phyloP scores from a whole-genome alignment of 768 basidiomycete genomes.

The Thelephora aurantiotincta region DNA sequence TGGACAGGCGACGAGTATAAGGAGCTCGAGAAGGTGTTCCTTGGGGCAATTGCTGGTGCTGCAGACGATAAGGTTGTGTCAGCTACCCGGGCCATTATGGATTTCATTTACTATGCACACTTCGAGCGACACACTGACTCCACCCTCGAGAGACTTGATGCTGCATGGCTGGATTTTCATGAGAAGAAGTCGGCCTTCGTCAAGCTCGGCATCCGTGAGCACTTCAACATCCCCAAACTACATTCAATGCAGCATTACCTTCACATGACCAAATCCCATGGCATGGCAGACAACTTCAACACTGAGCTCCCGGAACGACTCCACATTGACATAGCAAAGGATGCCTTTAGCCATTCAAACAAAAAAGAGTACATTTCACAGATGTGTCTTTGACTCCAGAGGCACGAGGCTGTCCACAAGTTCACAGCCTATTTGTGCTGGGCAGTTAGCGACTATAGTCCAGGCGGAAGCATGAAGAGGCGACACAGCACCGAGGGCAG shows the following conservation, averaged over 20 bases:
- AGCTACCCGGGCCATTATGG: slow-evolving; percentile 18
- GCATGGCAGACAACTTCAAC: slow-evolving; percentile 25
- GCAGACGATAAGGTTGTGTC: slow-evolving; percentile 8
- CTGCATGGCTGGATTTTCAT: slow-evolving; percentile 21
- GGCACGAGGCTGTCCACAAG: no score
- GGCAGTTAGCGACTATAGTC: no score
- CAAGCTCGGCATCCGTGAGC: slow-evolving; percentile 16
- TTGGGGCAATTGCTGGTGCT: slow-evolving; percentile 9
- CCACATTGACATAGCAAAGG: slow-evolving; percentile 27
- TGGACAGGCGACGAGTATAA: slow-evolving; percentile 30
- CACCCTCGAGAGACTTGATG: slow-evolving; percentile 16
- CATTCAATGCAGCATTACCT: slow-evolving; percentile 23
- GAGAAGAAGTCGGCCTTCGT: slow-evolving; percentile 22
- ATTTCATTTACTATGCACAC: slow-evolving; percentile 26
- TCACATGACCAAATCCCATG: slow-evolving; percentile 15
- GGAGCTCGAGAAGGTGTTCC: slow-evolving; percentile 11
- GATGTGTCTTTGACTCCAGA: no score
- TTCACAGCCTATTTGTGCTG: no score
- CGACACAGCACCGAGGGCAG: no score
- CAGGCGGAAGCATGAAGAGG: no score
- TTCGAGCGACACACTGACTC: slow-evolving; percentile 17
- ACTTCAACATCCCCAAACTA: slow-evolving; percentile 31
- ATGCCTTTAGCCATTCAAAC: slow-evolving; percentile 22
- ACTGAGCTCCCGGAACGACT: slow-evolving; percentile 25
- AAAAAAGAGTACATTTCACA: slow-evolving; percentile 20